Conservation (phyloP, 2,329 filamentous ascomycete species). For the Aspergillus sp. region DNA sequence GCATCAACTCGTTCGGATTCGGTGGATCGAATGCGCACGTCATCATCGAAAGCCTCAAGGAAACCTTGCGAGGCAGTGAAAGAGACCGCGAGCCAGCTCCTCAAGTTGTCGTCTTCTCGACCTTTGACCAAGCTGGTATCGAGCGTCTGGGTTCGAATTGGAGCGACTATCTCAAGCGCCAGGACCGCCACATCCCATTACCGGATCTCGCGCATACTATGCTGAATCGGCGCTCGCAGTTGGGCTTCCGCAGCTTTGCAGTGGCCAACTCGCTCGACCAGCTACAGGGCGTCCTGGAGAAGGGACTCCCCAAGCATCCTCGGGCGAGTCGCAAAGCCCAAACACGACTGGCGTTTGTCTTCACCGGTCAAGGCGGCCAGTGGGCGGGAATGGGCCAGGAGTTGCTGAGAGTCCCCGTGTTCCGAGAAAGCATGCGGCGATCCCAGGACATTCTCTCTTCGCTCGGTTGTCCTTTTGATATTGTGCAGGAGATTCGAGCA, state of each 20-base stretch:
- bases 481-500: neutral
- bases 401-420: conserved; percentile 13
- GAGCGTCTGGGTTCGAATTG: no score
- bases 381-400: conserved; percentile 11
- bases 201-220: neutral
- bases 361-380: conserved; percentile 17
- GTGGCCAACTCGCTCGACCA: neutral
- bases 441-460: conserved; percentile 3
- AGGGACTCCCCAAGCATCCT: no score
- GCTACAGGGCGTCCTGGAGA: neutral
- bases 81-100: no score
- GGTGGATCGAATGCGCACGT: conserved; percentile 26
- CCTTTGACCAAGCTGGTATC: no score
- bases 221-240: neutral
- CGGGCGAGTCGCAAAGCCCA: neutral
- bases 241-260: neutral
- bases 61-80: no score
- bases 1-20: conserved; percentile 23
- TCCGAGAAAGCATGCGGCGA: conserved; percentile 8
- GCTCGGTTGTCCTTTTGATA: conserved; percentile 11
- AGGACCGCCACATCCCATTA: no score
- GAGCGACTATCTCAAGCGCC: no score
- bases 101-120: no score
- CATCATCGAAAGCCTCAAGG: conserved; percentile 9
- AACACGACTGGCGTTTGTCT: conserved; percentile 10